Evolutionary conservation across 2,329 filamentous ascomycete genomes (phyloP), one percentile per base, ranked within the genome.

Genomic region (Fusarium sp.): DNA sequence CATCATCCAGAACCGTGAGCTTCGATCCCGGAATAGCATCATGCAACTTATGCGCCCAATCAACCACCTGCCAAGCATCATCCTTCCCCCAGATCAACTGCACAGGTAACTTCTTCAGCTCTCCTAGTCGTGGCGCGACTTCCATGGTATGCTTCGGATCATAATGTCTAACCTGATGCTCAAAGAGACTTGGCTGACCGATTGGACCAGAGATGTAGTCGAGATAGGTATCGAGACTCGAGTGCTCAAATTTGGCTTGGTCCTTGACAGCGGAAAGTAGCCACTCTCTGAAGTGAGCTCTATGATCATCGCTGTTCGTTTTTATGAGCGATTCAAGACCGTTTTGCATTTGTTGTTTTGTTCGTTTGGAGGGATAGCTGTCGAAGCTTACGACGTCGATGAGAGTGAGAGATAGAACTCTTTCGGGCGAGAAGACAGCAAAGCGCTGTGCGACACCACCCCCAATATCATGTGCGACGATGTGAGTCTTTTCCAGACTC

Each of bases 111-210:
- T 71, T 70, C 4, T 51, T 61, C 4, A 79, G 63, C 43, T 77
- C 72, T 1, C 30, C 49, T 1, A 79, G 65, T 4, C 66, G 72
- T 1, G 67, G 54, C 1, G 72, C 65, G 11, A 79, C 59, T 49
- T 79, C 77, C 63, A 79, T 59, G 4, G 77, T 79, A 51, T 78
- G 78, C n/a, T 74, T 78, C 1, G 74, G 74, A 13, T 78, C 75
- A 28, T 78, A 79, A 46, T 78, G 76, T 3, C 72, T 74, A 25
- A 79, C 60, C 34, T 79, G 78, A 42, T 79, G 77, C 59, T 78
- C 71, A 57, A 79, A 78, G 11, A 79, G 49, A 53, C 78, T 79
- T 0, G 69, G 59, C 28, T 79, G 78, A 2, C 77, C 77, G 2
- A 79, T 65, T 1, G 77, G 72, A 0, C 75, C 77, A 9, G 74